Evolutionary conservation across 2,329 filamentous ascomycete genomes (phyloP).

Genomic region (Cercospora canescens): DNA sequence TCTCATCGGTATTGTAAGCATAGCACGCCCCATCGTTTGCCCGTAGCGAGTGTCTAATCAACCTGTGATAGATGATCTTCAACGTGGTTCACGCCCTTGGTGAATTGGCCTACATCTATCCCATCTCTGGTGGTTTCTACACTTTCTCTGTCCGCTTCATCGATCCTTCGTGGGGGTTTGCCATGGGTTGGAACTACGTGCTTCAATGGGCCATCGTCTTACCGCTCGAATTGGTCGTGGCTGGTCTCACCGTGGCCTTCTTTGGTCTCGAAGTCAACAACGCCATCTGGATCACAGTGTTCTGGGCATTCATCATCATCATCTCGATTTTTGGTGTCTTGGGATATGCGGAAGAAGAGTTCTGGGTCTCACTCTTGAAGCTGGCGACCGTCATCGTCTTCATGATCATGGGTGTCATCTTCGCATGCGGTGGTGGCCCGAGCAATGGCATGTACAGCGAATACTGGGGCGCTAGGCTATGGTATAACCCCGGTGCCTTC

Average conservation of each 20-base stretch:
- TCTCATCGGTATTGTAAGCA: conserved; percentile 36
- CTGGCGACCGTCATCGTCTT: conserved; percentile 55
- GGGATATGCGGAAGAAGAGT: conserved; percentile 33
- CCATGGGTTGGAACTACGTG: conserved; percentile 34
- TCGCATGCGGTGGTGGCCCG: conserved; percentile 59
- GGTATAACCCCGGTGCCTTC: conserved; percentile 41
- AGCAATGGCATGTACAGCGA: conserved; percentile 28
- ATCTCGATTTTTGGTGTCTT: conserved; percentile 32
- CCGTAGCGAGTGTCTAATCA: not conserved
- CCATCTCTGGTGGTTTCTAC: conserved; percentile 44
- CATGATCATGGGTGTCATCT: conserved; percentile 61
- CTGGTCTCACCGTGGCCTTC: conserved; percentile 29
- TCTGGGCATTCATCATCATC: conserved; percentile 27
- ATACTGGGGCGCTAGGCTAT: conserved; percentile 55
- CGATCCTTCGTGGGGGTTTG: conserved; percentile 40
- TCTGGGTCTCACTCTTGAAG: conserved; percentile 32
- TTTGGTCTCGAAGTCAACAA: conserved; percentile 27
- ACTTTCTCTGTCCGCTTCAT: conserved; percentile 46
- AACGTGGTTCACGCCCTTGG: conserved; percentile 44
- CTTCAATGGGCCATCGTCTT: conserved; percentile 32
- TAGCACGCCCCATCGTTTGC: not conserved
- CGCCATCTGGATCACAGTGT: conserved; percentile 28
- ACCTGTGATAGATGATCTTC: conserved; percentile 39
- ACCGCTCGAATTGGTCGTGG: conserved; percentile 30
- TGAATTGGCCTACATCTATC: conserved; percentile 44